phyloP scores from a whole-genome alignment of 2,329 filamentous ascomycete species.

The Berkeleyomyces rouxiae region DNA sequence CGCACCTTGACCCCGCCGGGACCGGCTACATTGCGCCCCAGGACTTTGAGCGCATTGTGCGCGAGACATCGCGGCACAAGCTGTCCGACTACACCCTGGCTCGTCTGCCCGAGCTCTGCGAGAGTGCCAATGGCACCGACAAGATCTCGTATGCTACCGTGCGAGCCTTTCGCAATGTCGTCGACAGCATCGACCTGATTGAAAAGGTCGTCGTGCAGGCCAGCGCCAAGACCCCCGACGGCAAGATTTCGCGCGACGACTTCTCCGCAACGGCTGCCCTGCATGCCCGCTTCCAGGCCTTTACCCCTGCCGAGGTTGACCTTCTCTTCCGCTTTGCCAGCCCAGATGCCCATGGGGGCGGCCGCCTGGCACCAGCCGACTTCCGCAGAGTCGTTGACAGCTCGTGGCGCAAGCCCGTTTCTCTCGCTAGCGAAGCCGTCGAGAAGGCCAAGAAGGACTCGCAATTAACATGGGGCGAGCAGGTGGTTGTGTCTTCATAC shows the following conservation, averaged over 20 bases:
- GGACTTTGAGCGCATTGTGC: conserved; percentile 92
- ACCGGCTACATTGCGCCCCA: conserved; percentile 93
- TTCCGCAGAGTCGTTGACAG: conserved; percentile 93
- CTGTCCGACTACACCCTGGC: conserved; percentile 88
- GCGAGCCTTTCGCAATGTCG: conserved; percentile 93
- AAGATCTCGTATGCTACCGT: conserved; percentile 98
- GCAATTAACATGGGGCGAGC: conserved; percentile 15
- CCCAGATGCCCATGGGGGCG: conserved; percentile 60
- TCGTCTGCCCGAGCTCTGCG: conserved; percentile 84
- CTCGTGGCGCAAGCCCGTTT: conserved; percentile 55
- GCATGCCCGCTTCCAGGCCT: conserved; percentile 83
- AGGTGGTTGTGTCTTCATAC: conserved; percentile 54
- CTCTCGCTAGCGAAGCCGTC: conserved; percentile 21
- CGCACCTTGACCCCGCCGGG: conserved; percentile 73
- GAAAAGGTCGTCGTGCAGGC: conserved; percentile 86
- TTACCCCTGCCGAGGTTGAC: conserved; percentile 97
- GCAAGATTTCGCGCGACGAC: conserved; percentile 84
- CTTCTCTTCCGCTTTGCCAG: conserved; percentile 98
- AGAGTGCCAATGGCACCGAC: conserved; percentile 25
- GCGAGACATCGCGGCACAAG: conserved; percentile 86
- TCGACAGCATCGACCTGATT: conserved; percentile 93
- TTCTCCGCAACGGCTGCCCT: conserved; percentile 88
- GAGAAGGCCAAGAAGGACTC: conserved; percentile 23
- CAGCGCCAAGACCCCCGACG: conserved; percentile 64
- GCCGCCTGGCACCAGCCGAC: conserved; percentile 62